Base-by-base conservation (phyloP, 2,329 filamentous ascomycete genomes). In the Aspergillus viridinutans region DNA sequence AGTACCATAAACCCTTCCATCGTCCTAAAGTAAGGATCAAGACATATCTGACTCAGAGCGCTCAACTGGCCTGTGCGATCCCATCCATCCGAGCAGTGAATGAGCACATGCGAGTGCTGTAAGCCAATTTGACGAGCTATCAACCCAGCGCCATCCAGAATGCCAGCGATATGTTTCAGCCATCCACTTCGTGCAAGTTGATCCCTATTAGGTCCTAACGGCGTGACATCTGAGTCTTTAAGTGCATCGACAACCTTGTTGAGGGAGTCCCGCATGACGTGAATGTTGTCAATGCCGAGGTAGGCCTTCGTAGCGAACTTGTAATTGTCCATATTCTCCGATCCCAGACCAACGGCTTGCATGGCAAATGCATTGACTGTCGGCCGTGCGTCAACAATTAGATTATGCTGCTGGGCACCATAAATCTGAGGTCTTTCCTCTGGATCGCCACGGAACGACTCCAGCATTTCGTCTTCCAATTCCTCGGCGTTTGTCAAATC, bases 31-130 rank as follows among this genome's bases (percentile, higher is more conserved):
- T 96, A 97, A 0, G 94, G 94, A 69, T 99, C 94, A 8, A 99
- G 83, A 79, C 96, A 93, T 42, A 99, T 82, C 75, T 99, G 92
- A 55, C 92, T 88, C 56, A 99, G 77, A 4, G 92, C 92, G 67
- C 92, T 95, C 52, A 99, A 82, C 76, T 99, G 94, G 67, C 92
- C 93, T 7, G 94, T 99, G 52, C 94, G 88, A 75, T 99, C 94
- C 94, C 94, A 99, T 3, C 94, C 94, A 74, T 99, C 94, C 2
- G 94, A 97, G 75, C 94, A 99, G 74, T 99, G 94, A 50, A 99
- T 96, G 49, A 99, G 79, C 10, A 96, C 93, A 71, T 99, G 92
- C 1, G 92, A 96, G 69, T 97, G 93, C 63, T 91, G 89, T 57
- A 97, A 87, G 29, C 92, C 94, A 35, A 99, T 87, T 66, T 94